Conservation (phyloP, 2,329 filamentous ascomycete genomes). For the Pyricularia pennisetigena region DNA sequence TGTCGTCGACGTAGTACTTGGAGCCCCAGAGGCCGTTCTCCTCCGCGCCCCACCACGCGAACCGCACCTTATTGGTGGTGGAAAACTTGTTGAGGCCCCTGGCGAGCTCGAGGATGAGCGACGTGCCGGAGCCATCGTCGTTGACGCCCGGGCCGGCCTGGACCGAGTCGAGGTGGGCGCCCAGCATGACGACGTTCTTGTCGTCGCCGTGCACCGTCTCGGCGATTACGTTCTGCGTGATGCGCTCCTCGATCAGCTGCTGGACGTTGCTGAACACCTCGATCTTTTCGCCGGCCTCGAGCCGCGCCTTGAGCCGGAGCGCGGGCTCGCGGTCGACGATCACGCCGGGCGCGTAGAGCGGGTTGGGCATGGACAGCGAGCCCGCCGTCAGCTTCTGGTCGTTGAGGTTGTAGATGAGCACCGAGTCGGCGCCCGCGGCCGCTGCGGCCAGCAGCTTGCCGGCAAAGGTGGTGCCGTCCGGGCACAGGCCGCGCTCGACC, state of each 20-base stretch:
- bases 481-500: conserved; percentile 4
- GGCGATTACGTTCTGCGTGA: conserved; percentile 51
- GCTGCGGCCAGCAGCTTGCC: conserved; percentile 3
- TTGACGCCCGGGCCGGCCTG: conserved; percentile 63
- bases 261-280: conserved; percentile 4
- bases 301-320: not conserved
- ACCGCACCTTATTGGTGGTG: conserved; percentile 42
- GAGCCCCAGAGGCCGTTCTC: conserved; percentile 50
- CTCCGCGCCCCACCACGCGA: conserved; percentile 51
- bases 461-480: conserved; percentile 3
- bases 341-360: not conserved
- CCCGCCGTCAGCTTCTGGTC: conserved; percentile 1
- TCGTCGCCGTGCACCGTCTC: conserved; percentile 50
- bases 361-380: conserved; percentile 1
- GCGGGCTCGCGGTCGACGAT: conserved; percentile 1
- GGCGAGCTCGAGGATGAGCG: conserved; percentile 53
- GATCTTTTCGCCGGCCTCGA: not conserved
- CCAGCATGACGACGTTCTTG: conserved; percentile 56
- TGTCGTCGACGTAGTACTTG: conserved; percentile 35
- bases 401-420: conserved; percentile 5
- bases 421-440: conserved; percentile 1
- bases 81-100: conserved; percentile 34
- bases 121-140: conserved; percentile 62
- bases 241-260: conserved; percentile 5
- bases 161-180: conserved; percentile 55